These are phyloP conservation scores for Hericium coralloides DNA, from an alignment of 768 basidiomycete genomes.

Conservation along the genomic window DNA sequence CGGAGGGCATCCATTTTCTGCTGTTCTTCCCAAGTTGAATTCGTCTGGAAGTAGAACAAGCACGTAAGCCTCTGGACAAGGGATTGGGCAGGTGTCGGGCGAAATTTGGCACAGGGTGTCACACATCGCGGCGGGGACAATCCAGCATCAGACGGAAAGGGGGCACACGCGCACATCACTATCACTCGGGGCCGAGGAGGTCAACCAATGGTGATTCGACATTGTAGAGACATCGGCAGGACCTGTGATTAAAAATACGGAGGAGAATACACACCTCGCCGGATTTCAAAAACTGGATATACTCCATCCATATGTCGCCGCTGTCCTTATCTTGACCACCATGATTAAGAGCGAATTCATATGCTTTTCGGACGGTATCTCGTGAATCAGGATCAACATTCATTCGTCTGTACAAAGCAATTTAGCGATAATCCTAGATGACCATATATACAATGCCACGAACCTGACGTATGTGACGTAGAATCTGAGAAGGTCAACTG, in stretches of 20 bases:
- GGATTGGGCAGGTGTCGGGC: background rate
- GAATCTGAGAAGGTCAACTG: conserved; percentile 86
- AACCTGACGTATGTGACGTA: conserved; percentile 88
- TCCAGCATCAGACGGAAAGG: background rate
- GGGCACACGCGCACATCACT: conserved; percentile 7
- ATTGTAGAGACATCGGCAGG: conserved; percentile 10
- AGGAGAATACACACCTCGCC: conserved; percentile 50
- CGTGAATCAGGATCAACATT: conserved; percentile 62
- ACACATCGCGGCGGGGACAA: conserved; percentile 6
- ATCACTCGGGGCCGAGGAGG: conserved; percentile 10
- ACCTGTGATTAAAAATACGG: conserved; percentile 1
- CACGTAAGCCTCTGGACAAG: background rate
- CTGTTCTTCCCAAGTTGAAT: conserved; percentile 90
- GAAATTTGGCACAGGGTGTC: background rate
- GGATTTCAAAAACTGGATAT: conserved; percentile 79
- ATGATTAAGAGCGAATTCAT: conserved; percentile 86
- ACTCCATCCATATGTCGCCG: conserved; percentile 90
- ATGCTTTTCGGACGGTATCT: conserved; percentile 76
- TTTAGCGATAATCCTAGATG: conserved; percentile 8
- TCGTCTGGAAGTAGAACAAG: conserved; percentile 31
- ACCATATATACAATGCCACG: background rate
- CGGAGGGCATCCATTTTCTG: conserved; percentile 92
- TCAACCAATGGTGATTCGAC: conserved; percentile 9
- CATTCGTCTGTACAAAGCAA: conserved; percentile 41
- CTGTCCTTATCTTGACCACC: conserved; percentile 91